A percentile compares a stretch with the other conserved stretches of the same genome.
Conservation (phyloP, 345 rosid genomes). For the Limnanthes douglasii region DNA sequence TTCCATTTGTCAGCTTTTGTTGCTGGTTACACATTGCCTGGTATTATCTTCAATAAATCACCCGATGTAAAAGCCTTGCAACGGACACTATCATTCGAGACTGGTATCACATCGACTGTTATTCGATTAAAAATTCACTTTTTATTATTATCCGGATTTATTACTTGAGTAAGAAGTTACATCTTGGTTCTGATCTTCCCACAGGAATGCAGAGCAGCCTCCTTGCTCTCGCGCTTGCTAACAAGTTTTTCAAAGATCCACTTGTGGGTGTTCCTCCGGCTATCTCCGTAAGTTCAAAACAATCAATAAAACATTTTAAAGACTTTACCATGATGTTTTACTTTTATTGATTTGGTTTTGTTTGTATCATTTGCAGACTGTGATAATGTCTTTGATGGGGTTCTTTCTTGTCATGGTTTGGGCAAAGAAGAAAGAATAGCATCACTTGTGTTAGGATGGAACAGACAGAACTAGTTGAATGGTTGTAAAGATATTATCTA, state of each 20-base stretch:
- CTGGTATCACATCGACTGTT: constrained; percentile 25
- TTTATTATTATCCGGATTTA: no score
- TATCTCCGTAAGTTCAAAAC: constrained; percentile 44
- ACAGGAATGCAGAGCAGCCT: constrained; percentile 99
- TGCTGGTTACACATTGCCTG: constrained; percentile 52
- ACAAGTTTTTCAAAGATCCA: constrained; percentile 84
- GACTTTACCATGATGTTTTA: neutral
- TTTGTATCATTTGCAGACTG: no score
- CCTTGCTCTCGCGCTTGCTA: constrained; percentile 82
- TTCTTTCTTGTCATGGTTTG: constrained; percentile 77
- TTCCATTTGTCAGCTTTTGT: constrained; percentile 73
- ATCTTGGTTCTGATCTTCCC: constrained; percentile 2
- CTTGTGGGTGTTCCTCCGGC: constrained; percentile 89
- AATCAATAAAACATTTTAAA: neutral
- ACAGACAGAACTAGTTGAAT: no score
- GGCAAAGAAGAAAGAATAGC: constrained; percentile 30
- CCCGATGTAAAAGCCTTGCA: constrained; percentile 56
- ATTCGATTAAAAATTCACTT: no score
- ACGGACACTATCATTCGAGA: constrained; percentile 80
- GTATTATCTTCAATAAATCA: constrained; percentile 31
- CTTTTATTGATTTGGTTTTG: neutral
- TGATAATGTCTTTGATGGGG: constrained; percentile 94
- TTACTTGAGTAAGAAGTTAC: no score
- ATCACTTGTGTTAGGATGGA: no score
- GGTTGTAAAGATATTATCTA: no score